phyloP scores from a whole-genome alignment of 78 protist species.

The Diacronema lutheri region DNA sequence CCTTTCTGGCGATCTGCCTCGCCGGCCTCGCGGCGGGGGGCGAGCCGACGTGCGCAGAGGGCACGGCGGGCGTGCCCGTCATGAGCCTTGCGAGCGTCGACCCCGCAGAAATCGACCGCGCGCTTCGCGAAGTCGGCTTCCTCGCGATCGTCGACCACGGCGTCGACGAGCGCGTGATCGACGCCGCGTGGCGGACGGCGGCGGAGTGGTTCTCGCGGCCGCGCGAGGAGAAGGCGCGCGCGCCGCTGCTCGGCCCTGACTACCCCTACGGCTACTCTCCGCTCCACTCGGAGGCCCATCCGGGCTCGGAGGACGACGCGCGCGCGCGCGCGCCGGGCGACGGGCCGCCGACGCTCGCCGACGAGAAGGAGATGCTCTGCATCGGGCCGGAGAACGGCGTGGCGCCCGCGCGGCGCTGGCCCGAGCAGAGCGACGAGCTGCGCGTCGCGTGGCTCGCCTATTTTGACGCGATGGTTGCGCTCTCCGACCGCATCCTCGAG shows the following conservation, averaged over 20 bases:
- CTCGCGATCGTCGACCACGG: background rate
- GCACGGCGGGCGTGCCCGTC: too few relatives aligned
- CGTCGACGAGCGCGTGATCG: background rate
- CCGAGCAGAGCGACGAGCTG: background rate
- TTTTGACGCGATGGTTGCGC: background rate
- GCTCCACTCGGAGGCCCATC: background rate
- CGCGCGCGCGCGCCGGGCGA: background rate
- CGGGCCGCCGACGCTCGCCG: too few relatives aligned
- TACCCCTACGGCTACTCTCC: slow-evolving; percentile 1
- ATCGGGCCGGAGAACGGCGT: background rate
- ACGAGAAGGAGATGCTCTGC: background rate
- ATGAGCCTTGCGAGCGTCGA: too few relatives aligned
- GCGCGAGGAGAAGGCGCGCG: background rate
- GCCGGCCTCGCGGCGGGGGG: too few relatives aligned
- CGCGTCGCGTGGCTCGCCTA: background rate
- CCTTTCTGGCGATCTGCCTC: too few relatives aligned
- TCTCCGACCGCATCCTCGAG: background rate
- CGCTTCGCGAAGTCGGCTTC: background rate
- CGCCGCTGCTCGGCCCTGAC: background rate
- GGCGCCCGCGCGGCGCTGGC: slow-evolving; percentile 9
- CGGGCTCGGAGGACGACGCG: background rate
- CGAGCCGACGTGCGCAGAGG: too few relatives aligned
- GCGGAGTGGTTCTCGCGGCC: background rate
- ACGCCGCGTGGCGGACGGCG: background rate
- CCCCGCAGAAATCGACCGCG: too few relatives aligned